Base-by-base conservation (phyloP, 306 rosid genomes). In the Castanopsis chinensis region DNA sequence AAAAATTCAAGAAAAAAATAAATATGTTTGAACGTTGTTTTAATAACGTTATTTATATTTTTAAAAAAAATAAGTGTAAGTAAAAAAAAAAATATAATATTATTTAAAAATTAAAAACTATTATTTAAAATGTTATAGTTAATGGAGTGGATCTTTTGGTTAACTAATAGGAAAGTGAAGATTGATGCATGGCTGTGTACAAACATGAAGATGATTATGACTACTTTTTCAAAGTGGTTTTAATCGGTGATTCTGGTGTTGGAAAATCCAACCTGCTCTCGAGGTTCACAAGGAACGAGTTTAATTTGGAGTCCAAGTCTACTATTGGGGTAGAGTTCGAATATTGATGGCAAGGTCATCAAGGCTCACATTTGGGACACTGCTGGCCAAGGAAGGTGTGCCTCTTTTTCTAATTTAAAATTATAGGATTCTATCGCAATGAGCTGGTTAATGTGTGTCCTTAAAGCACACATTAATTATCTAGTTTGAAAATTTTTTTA, bases 341-440 rank as follows among this genome's bases (percentile, higher is more conserved):
- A 69, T 15, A 83, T 92, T 77, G 91, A 92, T 80, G 88, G 86
- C 49, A 92, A 90, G 73, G 85, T 87, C 79, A 78, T 92, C 87
- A 92, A 92, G 81, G 95, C 97, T 80, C 97, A 92, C 89, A 92
- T 92, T 86, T 90, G 97, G 97, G 97, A 92, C 70, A 90, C 95
- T 75, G 91, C 97, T 81, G 95, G 97, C 45, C 97, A 92, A 79
- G 97, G 90, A 83, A 90, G 97, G 97, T 90, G 15, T 43, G 61
- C 25, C 30, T 25, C 32, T 23, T 1, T 1, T 25, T 52, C 56
- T 21, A 33, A 4, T 2, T 41, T 53, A 4, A 10, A 4, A 0
- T 8, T 3, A 15, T 75, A 35, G 20, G 19, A 21, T 64, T 71
- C 21, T 54, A 8, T 13, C 41, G 23, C 72, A 1, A 25, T 25